These are phyloP conservation scores for Hapsidospora chrysogenum DNA, from an alignment of 495 filamentous ascomycete genomes.

Conservation along the genomic window DNA sequence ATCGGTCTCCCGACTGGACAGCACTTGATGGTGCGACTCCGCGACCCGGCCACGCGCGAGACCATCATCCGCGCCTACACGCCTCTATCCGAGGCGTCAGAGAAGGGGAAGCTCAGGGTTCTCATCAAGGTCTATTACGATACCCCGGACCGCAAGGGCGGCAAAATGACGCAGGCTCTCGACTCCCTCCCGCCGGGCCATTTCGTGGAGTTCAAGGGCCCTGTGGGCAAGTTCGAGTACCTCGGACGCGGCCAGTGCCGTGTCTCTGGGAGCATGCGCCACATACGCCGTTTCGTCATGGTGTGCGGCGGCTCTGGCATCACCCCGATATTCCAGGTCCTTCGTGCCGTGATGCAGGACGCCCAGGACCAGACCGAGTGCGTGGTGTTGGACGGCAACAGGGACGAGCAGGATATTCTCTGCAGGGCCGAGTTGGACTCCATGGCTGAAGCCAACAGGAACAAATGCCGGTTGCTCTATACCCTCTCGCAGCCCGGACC, in stretches of 20 bases:
- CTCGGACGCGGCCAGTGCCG: constrained; percentile 36
- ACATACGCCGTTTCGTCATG: constrained; percentile 63
- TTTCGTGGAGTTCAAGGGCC: constrained; percentile 75
- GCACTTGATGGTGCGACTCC: constrained; percentile 72
- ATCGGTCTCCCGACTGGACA: constrained; percentile 78
- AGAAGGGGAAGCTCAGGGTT: constrained; percentile 50
- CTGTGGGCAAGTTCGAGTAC: constrained; percentile 80
- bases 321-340: constrained; percentile 82
- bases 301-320: constrained; percentile 81
- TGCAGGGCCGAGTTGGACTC: constrained; percentile 26
- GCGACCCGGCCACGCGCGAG: constrained; percentile 48
- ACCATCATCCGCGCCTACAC: constrained; percentile 80
- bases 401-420: constrained; percentile 68
- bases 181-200: constrained; percentile 55
- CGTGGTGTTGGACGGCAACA: constrained; percentile 64
- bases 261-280: constrained; percentile 44
- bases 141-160: constrained; percentile 39
- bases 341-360: constrained; percentile 54
- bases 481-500: constrained; percentile 49
- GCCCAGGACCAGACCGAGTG: constrained; percentile 13
- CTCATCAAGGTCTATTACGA: constrained; percentile 80
- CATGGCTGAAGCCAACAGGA: constrained; percentile 30
- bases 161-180: constrained; percentile 73
- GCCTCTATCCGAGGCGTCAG: constrained; percentile 50
- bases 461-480: constrained; percentile 52